phyloP scores from a whole-genome alignment of 2,329 filamentous ascomycete genomes.

The Aspergillus sclerotialis region DNA sequence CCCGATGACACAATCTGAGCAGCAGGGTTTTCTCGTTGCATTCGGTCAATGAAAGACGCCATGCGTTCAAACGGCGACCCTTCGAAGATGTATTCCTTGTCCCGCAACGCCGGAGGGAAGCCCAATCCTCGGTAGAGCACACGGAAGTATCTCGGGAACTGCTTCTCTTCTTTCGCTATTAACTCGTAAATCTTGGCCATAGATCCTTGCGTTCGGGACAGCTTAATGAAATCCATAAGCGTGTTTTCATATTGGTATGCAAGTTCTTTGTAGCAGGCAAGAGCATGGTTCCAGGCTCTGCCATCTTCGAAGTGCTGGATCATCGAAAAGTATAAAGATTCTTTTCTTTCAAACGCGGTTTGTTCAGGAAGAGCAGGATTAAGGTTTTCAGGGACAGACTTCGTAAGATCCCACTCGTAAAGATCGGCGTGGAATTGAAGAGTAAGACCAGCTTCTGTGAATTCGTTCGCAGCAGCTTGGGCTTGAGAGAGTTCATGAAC shows the following conservation, averaged over 20 bases:
- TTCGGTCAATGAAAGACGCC: constrained; percentile 76
- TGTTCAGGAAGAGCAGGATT: constrained; percentile 78
- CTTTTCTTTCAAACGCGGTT: constrained; percentile 85
- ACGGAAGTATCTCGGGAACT: constrained; percentile 80
- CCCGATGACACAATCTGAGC: constrained; percentile 71
- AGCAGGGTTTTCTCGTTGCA: constrained; percentile 83
- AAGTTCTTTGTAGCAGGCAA: constrained; percentile 84
- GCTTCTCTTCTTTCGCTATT: constrained; percentile 71
- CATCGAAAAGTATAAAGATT: constrained; percentile 86
- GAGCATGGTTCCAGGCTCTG: constrained; percentile 84
- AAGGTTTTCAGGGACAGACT: constrained; percentile 56
- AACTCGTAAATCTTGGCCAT: constrained; percentile 90
- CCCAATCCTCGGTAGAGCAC: constrained; percentile 85
- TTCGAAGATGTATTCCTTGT: constrained; percentile 92
- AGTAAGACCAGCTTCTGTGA: constrained; percentile 81
- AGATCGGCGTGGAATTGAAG: constrained; percentile 85
- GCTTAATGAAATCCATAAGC: constrained; percentile 82
- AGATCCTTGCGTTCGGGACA: constrained; percentile 79
- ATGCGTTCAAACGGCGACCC: constrained; percentile 70
- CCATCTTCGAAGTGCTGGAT: constrained; percentile 92
- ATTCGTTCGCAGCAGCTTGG: constrained; percentile 68
- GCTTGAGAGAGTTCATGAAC: constrained; percentile 82
- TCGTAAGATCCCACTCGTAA: constrained; percentile 80
- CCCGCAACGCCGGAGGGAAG: constrained; percentile 70
- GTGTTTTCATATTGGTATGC: constrained; percentile 86